Base-by-base conservation (phyloP, 1,284 basidiomycete species). In the Agroathelia rolfsii region DNA sequence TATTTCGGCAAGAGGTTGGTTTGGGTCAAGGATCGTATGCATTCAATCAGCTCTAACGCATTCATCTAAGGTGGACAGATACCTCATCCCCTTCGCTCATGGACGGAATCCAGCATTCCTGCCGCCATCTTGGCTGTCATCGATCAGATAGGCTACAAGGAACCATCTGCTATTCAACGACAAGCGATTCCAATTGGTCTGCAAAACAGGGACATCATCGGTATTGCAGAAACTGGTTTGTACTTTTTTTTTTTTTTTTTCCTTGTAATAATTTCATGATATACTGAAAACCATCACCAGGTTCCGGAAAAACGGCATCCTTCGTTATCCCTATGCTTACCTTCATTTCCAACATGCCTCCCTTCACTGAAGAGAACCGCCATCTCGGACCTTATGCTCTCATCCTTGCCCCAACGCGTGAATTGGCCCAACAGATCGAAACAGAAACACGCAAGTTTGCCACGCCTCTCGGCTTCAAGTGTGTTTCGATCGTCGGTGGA, bases 271-370 rank as follows among this genome's bases (percentile, higher is more conserved):
- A 24, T 21, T 32, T 48, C 15, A 45, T 29, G 15, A 36, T 34
- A 30, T 26, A 20, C n/a, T 34, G 11, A 21, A n/a, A 32, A 21
- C 30, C 16, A n/a, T 34, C 15, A 33, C 24, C 37, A 89, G 89
- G 90, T 66, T 97, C 94, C 46, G 94, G 94, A 53, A 98, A 98
- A 66, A 98, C 94, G 10, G 94, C 93, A n/a, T 90, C 93, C 2
- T 98, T 97, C 58, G 90, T 97, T 39, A 94, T 98, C 34, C 94
- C 94, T 12, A 94, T 98, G 88, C 69, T 98, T 30, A 69, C 88
- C 18, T 97, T 96, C 61, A 97, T 98, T 47, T 77, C 78, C 16
- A 73, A 74, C 34, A 66, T 97, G 28, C 85, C 92, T 11, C 72
- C 73, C 1, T 75, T 98, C 44, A 76, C 76, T 32, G 94, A 97